Evolutionary conservation across 352 stramenopile genomes (phyloP), one percentile per base, ranked within the genome.

Genomic region (Aphanomyces cochlioides): DNA sequence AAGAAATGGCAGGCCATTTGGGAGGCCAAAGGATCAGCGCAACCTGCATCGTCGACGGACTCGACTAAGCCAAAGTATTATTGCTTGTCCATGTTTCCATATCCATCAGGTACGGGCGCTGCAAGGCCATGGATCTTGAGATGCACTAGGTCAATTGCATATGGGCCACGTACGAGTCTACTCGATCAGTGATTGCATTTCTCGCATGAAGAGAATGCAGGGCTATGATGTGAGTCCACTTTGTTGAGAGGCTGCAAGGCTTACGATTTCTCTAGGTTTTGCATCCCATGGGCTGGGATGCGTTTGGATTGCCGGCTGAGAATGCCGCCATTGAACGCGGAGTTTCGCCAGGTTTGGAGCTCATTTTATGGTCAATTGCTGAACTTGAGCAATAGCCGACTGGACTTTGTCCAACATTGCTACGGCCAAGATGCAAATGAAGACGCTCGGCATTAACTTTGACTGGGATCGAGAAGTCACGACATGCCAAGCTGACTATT

Each of bases 281-380:
- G 47, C 97, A 99, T 76, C 97, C 98, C 0, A 99, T 99, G 84
- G 98, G 98, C 39, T 99, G 97, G 97, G 98, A 99, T 79, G 96
- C 96, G 17, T 99, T 99, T 82, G 98, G 98, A 5, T 81, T 99
- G n/a, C 98, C 98, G 0, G 98, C 98, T 3, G 98, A 99, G 82
- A 98, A 99, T 79, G 97, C 98, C 61, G 98, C 98, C 38, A 98
- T 99, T 73, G 91, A 99, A 66, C 98, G 96, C 41, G 96, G 96
- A 21, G 90, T 98, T 54, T 96, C 97, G 72, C 98, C 98, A 19
- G 71, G 70, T 75, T 37, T n/a, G 28, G 1, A 61, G 6, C 13
- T 40, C 19, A 13, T 53, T 7, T 41, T 10, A 7, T 19, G 36
- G 39, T 7, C 34, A 1, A 10, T 71, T 28, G n/a, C 17, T 15